Evolutionary conservation across 345 rosid species (phyloP), one percentile per base, ranked within the genome.

Genomic region (Citrus unshiu): DNA sequence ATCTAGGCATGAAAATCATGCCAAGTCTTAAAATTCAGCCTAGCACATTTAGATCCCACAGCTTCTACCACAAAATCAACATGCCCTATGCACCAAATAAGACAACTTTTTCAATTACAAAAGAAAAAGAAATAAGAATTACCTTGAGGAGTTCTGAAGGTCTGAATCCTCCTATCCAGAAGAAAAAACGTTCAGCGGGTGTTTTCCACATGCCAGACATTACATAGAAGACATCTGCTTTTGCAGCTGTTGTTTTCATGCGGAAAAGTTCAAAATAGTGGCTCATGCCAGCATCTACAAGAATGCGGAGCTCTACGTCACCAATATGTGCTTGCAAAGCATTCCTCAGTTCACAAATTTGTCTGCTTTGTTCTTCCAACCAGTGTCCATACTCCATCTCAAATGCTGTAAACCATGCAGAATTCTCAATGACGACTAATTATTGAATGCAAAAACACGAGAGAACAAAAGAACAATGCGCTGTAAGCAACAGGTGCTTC

Each of bases 111-210:
- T 75, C 72, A 64, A 9, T 67, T 25, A 77, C 30, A 12, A 63
- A 69, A 29, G 25, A n/a, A 51, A 61, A 32, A 9, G 22, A 51
- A 66, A 21, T 7, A 73, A 19, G 61, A 24, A 72, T 82, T 79
- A 95, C 99, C 99, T 93, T 89, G 73, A 96, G 93, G 78, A 96
- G 95, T 76, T 93, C 97, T 0, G 99, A 94, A 57, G 99, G 97
- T 72, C 93, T 91, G 81, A 91, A 96, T 54, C 99, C 99, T 30
- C 98, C 99, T 1, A 96, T 91, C 99, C 99, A 96, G 34, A 86
- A 84, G 89, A 96, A 96, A 77, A 94, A 90, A n/a, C 95, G 86
- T 85, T 96, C 99, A 13, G 98, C 90, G 1, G 97, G 78, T 25
- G 99, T 85, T 81, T 87, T 94, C 99, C 99, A 96, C 91, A 90